Percentiles rank a stretch among this genome's conserved stretches.
These are phyloP conservation scores for Skeletonema potamos DNA, from an alignment of 108 stramenopile genomes.

Conservation along the genomic window DNA sequence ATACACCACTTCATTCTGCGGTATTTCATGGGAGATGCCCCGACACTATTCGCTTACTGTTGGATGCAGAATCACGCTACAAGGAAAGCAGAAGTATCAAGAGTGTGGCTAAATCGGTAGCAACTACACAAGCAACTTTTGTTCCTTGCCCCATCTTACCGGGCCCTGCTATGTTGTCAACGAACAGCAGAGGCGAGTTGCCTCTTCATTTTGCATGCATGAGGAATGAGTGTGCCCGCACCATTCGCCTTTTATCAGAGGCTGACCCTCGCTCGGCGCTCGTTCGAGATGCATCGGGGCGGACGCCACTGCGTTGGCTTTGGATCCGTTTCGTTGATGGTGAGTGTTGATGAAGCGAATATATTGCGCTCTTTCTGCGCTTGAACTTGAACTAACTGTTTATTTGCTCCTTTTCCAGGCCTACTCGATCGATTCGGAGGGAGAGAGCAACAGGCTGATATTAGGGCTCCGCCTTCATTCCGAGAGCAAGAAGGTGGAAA, in stretches of 20 bases:
- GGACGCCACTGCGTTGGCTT: constrained; percentile 79
- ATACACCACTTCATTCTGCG: constrained; percentile 77
- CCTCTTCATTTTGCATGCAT: constrained; percentile 82
- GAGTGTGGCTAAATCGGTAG: not conserved
- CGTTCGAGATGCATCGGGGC: constrained; percentile 62
- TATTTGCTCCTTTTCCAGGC: not conserved
- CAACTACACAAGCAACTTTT: constrained; percentile 9
- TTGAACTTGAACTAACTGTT: not conserved
- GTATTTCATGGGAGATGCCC: constrained; percentile 79
- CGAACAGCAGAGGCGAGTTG: constrained; percentile 72
- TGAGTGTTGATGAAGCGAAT: not conserved
- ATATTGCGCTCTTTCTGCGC: not conserved
- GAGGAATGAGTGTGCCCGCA: constrained; percentile 69
- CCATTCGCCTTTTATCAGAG: constrained; percentile 52
- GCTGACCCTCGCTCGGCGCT: constrained; percentile 66
- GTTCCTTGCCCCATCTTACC: constrained; percentile 15
- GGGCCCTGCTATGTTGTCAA: constrained; percentile 46
- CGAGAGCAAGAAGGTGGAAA: constrained; percentile 24
- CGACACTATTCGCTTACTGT: constrained; percentile 60
- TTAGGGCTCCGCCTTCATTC: constrained; percentile 2
- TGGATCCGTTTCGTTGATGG: constrained; percentile 74
- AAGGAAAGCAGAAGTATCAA: constrained; percentile 8
- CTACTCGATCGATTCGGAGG: constrained; percentile 55
- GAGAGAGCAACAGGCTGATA: constrained; percentile 23
- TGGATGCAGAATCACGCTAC: constrained; percentile 51